Percentiles rank a stretch among this genome's conserved stretches.
These are phyloP conservation scores for Cucurbita ficifolia DNA, from an alignment of 306 rosid species.

Conservation along the genomic window DNA sequence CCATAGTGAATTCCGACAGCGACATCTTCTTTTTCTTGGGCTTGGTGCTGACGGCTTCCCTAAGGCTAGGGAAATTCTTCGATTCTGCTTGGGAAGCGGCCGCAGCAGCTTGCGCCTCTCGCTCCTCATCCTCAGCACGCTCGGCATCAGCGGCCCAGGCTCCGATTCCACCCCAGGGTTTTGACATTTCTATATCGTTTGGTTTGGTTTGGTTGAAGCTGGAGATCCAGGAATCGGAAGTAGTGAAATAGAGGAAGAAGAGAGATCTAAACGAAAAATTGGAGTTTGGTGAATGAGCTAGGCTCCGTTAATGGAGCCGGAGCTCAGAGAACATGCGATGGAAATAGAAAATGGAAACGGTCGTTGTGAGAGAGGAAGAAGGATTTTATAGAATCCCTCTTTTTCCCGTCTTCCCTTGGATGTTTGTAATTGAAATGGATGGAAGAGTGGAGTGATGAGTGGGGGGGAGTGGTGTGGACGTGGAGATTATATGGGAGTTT, in stretches of 20 bases:
- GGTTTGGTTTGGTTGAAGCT: background rate
- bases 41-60: constrained; percentile 47
- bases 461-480: too few relatives aligned
- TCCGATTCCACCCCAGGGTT: constrained; percentile 79
- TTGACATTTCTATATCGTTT: constrained; percentile 32
- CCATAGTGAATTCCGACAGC: constrained; percentile 16
- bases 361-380: background rate
- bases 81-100: constrained; percentile 24
- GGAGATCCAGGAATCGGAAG: constrained; percentile 26
- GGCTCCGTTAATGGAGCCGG: constrained; percentile 80
- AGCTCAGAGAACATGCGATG: constrained; percentile 47
- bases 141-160: constrained; percentile 96
- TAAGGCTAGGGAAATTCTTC: constrained; percentile 65
- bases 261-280: background rate
- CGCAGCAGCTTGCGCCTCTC: constrained; percentile 30
- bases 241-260: background rate
- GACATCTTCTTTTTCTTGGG: constrained; percentile 71
- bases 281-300: constrained; percentile 10
- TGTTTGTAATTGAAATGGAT: background rate
- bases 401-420: background rate
- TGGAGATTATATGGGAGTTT: background rate
- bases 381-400: background rate
- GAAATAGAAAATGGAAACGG: constrained; percentile 12
- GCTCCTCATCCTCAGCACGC: constrained; percentile 82
- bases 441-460: background rate